Evolutionary conservation across 495 filamentous ascomycete species (phyloP).

Genomic region (Glonium stellatum): DNA sequence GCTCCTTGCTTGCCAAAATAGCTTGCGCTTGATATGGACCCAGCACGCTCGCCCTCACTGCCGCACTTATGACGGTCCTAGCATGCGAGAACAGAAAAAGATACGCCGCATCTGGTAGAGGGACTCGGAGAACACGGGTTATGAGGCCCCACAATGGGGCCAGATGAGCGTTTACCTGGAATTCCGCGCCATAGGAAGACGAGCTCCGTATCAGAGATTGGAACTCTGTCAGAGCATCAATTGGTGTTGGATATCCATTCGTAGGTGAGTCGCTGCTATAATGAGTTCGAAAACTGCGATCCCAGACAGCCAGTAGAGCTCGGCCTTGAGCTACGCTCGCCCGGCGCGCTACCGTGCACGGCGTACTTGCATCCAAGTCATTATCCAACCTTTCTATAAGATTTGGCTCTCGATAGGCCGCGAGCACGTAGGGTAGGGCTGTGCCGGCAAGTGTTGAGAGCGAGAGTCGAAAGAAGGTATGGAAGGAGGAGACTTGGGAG

Average conservation of each 20-base stretch:
- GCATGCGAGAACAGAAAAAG: slow-evolving; percentile 82
- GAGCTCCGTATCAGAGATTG: slow-evolving; percentile 16
- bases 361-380: slow-evolving; percentile 72
- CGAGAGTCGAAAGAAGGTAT: slow-evolving; percentile 71
- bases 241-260: not conserved
- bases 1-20: slow-evolving; percentile 59
- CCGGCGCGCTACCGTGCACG: slow-evolving; percentile 80
- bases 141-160: slow-evolving; percentile 75
- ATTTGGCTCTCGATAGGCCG: slow-evolving; percentile 59
- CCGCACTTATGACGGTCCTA: slow-evolving; percentile 81
- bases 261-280: slow-evolving; percentile 4
- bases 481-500: slow-evolving; percentile 44
- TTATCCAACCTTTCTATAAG: slow-evolving; percentile 64
- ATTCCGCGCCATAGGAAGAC: not conserved
- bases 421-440: slow-evolving; percentile 76
- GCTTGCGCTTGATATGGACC: slow-evolving; percentile 90
- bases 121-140: slow-evolving; percentile 54
- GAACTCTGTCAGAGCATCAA: slow-evolving; percentile 19
- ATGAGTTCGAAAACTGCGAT: slow-evolving; percentile 56
- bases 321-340: slow-evolving; percentile 79
- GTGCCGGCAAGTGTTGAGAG: slow-evolving; percentile 70
- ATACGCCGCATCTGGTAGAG: slow-evolving; percentile 63
- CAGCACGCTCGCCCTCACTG: slow-evolving; percentile 78
- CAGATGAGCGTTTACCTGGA: slow-evolving; percentile 52
- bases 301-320: slow-evolving; percentile 84